Base-by-base conservation (phyloP, 2,329 filamentous ascomycete species). In the Fusarium nelsonii region DNA sequence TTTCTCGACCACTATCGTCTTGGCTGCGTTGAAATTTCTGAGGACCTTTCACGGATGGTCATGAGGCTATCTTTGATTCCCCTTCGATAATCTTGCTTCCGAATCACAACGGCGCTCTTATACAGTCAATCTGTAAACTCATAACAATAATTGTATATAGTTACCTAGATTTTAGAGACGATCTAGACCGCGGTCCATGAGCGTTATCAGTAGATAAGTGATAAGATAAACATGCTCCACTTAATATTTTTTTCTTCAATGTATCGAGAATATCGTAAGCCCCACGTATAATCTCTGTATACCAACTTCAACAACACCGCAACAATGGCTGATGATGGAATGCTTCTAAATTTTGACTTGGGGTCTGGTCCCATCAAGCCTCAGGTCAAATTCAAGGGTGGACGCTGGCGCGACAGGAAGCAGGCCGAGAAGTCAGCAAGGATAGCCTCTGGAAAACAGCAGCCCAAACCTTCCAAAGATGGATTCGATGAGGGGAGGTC, bases 271-370 rank as follows among this genome's bases (percentile, higher is more conserved):
- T 43, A 58, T 58, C 54, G 36, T 36, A 59, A 63, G 63, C 66
- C 69, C 70, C 72, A 74, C 73, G 70, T 67, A 50, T 56, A 62
- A 53, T 45, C 43, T 63, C 70, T 65, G 46, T 63, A 68, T 33
- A 66, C 34, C 37, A 58, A 61, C 66, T 32, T 63, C 34, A 53
- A 49, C 53, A 59, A 46, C 63, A 63, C 50, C 50, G 54, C 63
- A 56, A 69, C 37, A 64, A 97, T 98, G 94, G 92, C 92, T 52
- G 94, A 98, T 83, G 92, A 97, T 89, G 94, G 94, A 72, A 92
- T 99, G 88, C 87, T 97, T 59, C 84, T 98, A 77, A 98, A 98
- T 75, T 97, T 98, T 78, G 90, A 93, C 73, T 83, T 97, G 59
- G 87, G 88, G 30, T 89, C 92, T 64, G 86, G 83, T 18, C 86